Percentiles rank a stretch among this genome's conserved stretches.
These are phyloP conservation scores for Nemania sp. DNA, from an alignment of 2,329 filamentous ascomycete species.

Conservation along the genomic window DNA sequence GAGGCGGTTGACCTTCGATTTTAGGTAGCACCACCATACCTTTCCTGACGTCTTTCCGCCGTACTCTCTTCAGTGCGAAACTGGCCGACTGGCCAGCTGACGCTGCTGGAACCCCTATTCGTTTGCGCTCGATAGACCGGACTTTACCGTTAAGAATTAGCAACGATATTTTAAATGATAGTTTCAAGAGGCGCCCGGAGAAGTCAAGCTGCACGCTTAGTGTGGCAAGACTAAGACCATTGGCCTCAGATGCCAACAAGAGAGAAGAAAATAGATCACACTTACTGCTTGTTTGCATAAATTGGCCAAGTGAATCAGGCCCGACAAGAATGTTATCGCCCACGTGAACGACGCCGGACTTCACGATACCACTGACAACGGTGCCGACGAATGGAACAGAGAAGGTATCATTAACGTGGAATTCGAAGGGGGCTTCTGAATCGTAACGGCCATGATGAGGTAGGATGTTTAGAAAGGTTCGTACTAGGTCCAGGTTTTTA, in stretches of 20 bases:
- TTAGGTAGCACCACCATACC: conserved; percentile 97
- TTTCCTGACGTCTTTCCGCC: conserved; percentile 93
- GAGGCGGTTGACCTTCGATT: conserved; percentile 75
- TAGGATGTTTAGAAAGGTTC: conserved; percentile 93
- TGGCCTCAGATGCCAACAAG: not conserved
- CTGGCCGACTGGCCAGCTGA: conserved; percentile 93
- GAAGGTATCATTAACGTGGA: conserved; percentile 97
- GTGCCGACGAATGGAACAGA: conserved; percentile 97
- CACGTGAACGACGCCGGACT: conserved; percentile 85
- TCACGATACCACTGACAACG: conserved; percentile 94
- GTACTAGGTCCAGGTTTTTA: conserved; percentile 87
- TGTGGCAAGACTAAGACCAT: not conserved
- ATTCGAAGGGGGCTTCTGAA: conserved; percentile 87
- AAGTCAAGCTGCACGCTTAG: not conserved
- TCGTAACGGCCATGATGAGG: conserved; percentile 96
- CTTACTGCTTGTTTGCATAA: conserved; percentile 77
- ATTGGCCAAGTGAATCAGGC: conserved; percentile 90
- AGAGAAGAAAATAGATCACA: not conserved
- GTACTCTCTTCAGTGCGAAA: conserved; percentile 88
- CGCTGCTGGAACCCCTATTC: conserved; percentile 87
- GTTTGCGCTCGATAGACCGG: conserved; percentile 93
- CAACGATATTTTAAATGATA: not conserved
- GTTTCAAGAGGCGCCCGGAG: not conserved
- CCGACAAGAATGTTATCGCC: conserved; percentile 92
- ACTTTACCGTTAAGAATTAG: conserved; percentile 54